Conservation (phyloP, 371 early-diverging fungal species). For the Quaeritorhiza haematococci region DNA sequence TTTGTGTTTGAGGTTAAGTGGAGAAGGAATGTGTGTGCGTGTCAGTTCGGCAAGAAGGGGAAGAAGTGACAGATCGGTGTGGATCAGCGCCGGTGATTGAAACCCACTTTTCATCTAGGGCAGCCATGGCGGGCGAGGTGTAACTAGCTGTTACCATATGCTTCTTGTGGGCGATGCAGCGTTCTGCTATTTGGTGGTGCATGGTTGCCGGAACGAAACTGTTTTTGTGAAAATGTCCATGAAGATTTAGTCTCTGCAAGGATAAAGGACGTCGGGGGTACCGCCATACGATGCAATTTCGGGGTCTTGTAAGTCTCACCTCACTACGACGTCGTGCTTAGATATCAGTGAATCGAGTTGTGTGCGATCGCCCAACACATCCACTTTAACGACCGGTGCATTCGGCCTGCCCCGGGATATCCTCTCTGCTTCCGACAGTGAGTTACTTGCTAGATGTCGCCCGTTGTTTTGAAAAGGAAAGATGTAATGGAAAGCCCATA, state of each 20-base stretch:
- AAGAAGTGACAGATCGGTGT: too few relatives aligned
- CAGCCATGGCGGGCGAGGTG: conserved; percentile 83
- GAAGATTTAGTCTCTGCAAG: too few relatives aligned
- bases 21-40: too few relatives aligned
- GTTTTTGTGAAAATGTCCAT: too few relatives aligned
- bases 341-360: conserved; percentile 22
- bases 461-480: not conserved
- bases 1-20: not conserved
- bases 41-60: too few relatives aligned
- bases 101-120: conserved; percentile 49
- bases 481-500: not conserved
- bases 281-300: conserved; percentile 3
- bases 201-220: conserved; percentile 62
- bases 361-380: conserved; percentile 57
- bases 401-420: conserved; percentile 25
- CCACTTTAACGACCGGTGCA: conserved; percentile 61
- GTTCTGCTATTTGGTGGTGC: conserved; percentile 80
- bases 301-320: conserved; percentile 7
- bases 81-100: not conserved
- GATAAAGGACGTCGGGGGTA: too few relatives aligned
- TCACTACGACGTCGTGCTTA: conserved; percentile 35
- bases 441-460: conserved; percentile 65
- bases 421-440: conserved; percentile 60
- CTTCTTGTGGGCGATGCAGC: conserved; percentile 74
- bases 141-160: conserved; percentile 88